Base-by-base conservation (phyloP, 768 basidiomycete species). In the Leccinum boreale region DNA sequence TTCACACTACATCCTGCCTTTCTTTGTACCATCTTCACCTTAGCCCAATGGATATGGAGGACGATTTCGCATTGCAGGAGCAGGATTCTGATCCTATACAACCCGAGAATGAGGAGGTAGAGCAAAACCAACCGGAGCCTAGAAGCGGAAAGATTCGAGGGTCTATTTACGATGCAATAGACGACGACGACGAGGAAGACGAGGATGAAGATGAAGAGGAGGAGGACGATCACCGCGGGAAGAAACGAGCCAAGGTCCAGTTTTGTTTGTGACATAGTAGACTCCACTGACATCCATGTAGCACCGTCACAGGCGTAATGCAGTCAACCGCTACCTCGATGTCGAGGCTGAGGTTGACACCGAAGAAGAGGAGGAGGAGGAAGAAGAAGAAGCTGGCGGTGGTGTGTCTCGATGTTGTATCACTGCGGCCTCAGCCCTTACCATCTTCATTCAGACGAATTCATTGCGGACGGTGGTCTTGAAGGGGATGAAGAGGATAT, bases 311-410 rank as follows among this genome's bases (percentile, higher is more conserved):
- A 87, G 83, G 73, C 83, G 83, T 51, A 74, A 76, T 54, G 77
- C 80, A 17, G 81, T 84, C 24, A 90, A 85, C 70, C 86, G 87
- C 62, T 99, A 94, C 86, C 79, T 98, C 64, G 97, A 98, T 84
- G 82, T 95, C 56, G 93, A 96, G 76, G 94, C 94, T 55, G 93
- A 94, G 70, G 95, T 96, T 19, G 94, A 94, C 64, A 94, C 97
- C 29, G 97, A 98, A 19, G 97, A 98, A 4, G 96, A 97, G 35
- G 97, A 98, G 24, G 89, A 90, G 3, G 94, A 96, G 19, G 92
- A 87, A 6, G 90, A 90, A 3, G 89, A 90, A 19, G 91, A 92
- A 54, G 82, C 80, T 58, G 89, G 79, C 11, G 74, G 77, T 63
- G 81, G 80, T 81, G 47, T 17, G 79, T 67, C 42, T 52, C 45